A percentile compares a stretch with the other conserved stretches of the same genome.
phyloP scores from a whole-genome alignment of 129 eudicot species.

The Tagetes erecta region DNA sequence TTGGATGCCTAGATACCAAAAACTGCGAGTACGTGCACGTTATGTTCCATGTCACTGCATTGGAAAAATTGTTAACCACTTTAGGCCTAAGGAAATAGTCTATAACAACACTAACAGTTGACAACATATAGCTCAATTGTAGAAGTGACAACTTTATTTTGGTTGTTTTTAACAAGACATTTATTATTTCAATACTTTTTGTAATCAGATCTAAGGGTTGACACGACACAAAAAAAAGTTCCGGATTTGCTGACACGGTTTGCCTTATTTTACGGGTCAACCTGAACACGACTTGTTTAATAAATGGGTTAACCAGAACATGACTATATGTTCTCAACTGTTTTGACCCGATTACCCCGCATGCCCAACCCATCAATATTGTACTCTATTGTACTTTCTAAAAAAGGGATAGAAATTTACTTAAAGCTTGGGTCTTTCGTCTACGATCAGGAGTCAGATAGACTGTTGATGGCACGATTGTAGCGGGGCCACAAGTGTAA shows the following conservation, averaged over 20 bases:
- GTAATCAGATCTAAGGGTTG: background rate
- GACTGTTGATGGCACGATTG: slow-evolving; percentile 70
- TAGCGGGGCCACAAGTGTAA: slow-evolving; percentile 85
- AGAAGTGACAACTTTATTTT: background rate
- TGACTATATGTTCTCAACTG: no score
- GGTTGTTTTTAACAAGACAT: background rate
- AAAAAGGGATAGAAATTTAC: slow-evolving; percentile 32
- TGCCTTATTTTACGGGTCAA: no score
- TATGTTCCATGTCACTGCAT: slow-evolving; percentile 89
- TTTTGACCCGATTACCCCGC: no score
- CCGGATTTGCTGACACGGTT: background rate
- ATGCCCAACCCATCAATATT: no score
- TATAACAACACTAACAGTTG: no score
- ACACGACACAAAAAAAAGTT: no score
- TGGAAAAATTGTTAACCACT: background rate
- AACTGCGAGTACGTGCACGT: slow-evolving; percentile 82
- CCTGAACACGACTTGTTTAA: no score
- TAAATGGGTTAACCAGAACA: no score
- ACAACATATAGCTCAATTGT: background rate
- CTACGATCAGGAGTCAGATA: slow-evolving; percentile 67
- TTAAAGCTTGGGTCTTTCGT: slow-evolving; percentile 79
- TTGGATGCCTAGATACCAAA: slow-evolving; percentile 56
- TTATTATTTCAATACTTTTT: background rate
- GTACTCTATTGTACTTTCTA: background rate
- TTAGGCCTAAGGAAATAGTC: background rate